Percentiles rank a stretch among this genome's conserved stretches.
Conservation (phyloP, 2,329 filamentous ascomycete genomes). For the Cytospora schulzeri region DNA sequence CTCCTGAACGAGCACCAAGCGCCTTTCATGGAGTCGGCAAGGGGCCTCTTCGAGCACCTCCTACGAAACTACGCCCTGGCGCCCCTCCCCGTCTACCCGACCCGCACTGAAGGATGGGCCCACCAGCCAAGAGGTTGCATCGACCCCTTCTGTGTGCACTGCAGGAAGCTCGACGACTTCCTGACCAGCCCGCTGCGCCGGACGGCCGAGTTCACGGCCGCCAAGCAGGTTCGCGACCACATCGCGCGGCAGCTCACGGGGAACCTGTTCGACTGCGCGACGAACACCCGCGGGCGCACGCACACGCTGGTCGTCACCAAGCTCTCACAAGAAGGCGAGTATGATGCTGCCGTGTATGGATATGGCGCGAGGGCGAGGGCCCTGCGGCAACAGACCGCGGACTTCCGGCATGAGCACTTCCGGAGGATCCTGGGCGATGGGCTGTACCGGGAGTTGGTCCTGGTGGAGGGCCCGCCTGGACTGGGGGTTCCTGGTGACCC, state of each 20-base stretch:
- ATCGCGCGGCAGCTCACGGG: neutral
- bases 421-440: slow-evolving; percentile 4
- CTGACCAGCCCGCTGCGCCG: neutral
- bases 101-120: neutral
- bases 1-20: neutral
- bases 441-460: neutral
- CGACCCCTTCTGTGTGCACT: neutral
- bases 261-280: neutral
- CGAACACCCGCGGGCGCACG: neutral
- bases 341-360: neutral
- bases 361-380: neutral
- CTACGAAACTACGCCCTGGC: slow-evolving; percentile 9
- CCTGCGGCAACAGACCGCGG: neutral
- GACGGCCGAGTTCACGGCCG: neutral
- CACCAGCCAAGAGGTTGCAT: neutral
- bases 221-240: neutral
- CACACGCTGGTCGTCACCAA: neutral
- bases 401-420: neutral
- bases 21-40: slow-evolving; percentile 3
- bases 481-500: no score
- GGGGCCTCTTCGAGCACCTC: neutral
- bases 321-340: neutral
- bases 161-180: neutral
- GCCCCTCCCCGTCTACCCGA: neutral
- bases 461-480: neutral